Evolutionary conservation across 2,329 filamentous ascomycete species (phyloP).

Genomic region (Aquanectria penicillioides): DNA sequence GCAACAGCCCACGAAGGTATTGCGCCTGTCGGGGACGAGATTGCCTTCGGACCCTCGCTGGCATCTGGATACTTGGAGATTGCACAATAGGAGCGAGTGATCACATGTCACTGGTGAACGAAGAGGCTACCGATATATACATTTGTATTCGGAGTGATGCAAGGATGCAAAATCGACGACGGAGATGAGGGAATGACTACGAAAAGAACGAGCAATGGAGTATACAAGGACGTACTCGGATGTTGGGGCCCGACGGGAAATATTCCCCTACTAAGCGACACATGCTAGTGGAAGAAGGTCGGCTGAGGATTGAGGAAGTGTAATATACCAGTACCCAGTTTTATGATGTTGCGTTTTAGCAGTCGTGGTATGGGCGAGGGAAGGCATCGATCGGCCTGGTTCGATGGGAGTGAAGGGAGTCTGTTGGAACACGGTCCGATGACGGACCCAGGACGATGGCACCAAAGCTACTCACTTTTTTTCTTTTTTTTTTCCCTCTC

Average conservation of each 20-base stretch:
- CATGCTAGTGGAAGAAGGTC: background rate
- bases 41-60: conserved; percentile 46
- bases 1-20: conserved; percentile 56
- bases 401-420: background rate
- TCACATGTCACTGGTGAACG: background rate
- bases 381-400: too few species aligned
- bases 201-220: too few species aligned
- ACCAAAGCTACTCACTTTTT: too few species aligned
- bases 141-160: background rate
- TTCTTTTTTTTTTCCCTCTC: too few species aligned
- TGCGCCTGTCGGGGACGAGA: conserved; percentile 43
- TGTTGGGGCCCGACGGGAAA: too few species aligned
- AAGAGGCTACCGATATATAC: background rate
- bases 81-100: conserved; percentile 26
- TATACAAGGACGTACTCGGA: too few species aligned
- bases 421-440: conserved; percentile 7
- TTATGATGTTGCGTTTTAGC: background rate
- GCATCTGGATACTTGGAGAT: conserved; percentile 50
- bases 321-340: background rate
- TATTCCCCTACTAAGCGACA: too few species aligned
- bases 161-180: too few species aligned
- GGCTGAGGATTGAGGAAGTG: background rate
- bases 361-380: background rate
- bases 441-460: conserved; percentile 21
- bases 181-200: too few species aligned